Conservation (phyloP, 176 grass and related monocot genomes). For the Bonia amplexicaulis region DNA sequence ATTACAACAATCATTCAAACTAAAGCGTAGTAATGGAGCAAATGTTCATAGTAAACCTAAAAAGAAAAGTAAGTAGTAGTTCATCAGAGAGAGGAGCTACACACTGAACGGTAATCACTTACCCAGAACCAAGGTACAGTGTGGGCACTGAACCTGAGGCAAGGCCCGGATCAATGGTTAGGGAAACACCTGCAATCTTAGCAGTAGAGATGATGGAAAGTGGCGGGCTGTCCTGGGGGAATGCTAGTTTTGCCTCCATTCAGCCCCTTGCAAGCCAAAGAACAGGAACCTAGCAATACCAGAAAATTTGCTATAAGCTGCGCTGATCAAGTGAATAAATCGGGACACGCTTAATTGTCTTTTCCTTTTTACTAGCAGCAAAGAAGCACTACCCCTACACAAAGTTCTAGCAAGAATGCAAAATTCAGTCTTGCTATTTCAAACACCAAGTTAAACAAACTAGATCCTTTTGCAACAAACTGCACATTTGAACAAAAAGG, state of each 20-base stretch:
- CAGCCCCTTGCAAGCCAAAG: neutral
- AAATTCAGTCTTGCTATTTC: neutral
- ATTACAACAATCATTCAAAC: neutral
- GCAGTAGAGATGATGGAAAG: slow-evolving; percentile 65
- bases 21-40: neutral
- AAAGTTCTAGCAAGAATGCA: neutral
- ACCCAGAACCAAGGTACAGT: slow-evolving; percentile 63
- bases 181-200: slow-evolving; percentile 52
- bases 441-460: neutral
- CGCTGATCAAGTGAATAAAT: neutral
- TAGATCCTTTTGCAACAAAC: neutral
- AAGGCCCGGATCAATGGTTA: slow-evolving; percentile 57
- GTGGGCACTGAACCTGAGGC: slow-evolving; percentile 48
- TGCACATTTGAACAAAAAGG: neutral
- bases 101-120: neutral
- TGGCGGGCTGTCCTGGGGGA: slow-evolving; percentile 56
- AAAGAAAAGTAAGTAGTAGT: neutral
- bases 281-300: neutral
- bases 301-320: neutral
- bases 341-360: neutral
- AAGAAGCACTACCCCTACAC: neutral
- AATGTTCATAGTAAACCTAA: neutral
- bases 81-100: neutral
- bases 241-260: slow-evolving; percentile 55
- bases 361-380: neutral